Evolutionary conservation across 2,329 filamentous ascomycete genomes (phyloP).

Genomic region (Calonectria pseudoturangicola): DNA sequence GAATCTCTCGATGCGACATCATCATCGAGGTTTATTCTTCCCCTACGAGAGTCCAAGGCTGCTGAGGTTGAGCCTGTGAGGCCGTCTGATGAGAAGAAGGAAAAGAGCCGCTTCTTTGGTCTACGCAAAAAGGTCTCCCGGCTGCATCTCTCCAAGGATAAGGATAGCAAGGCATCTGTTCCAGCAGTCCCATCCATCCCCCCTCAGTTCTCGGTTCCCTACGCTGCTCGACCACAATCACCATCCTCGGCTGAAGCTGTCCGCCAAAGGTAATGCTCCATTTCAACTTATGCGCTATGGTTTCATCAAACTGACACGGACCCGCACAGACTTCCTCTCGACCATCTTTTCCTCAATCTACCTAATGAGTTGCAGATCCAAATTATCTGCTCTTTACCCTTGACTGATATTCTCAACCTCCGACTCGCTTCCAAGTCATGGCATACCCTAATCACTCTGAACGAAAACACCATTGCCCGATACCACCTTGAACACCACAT

Average conservation of each 20-base stretch:
- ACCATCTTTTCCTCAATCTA: slow-evolving; percentile 74
- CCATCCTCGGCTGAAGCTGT: slow-evolving; percentile 54
- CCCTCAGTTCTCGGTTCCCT: slow-evolving; percentile 26
- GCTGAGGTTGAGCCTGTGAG: slow-evolving; percentile 57
- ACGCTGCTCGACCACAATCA: slow-evolving; percentile 26
- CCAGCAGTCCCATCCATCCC: slow-evolving; percentile 28
- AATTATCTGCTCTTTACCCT: slow-evolving; percentile 75
- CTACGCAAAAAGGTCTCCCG: slow-evolving; percentile 63
- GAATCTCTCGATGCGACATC: slow-evolving; percentile 50
- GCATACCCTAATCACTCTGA: slow-evolving; percentile 75
- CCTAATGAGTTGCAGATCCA: slow-evolving; percentile 79
- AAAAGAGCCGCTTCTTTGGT: slow-evolving; percentile 65
- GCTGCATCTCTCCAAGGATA: slow-evolving; percentile 58
- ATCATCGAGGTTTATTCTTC: slow-evolving; percentile 69
- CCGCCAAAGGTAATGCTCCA: slow-evolving; percentile 58
- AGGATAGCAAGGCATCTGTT: slow-evolving; percentile 39
- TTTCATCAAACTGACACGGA: slow-evolving; percentile 46
- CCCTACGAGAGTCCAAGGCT: slow-evolving; percentile 65
- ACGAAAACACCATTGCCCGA: slow-evolving; percentile 77
- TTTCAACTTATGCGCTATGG: slow-evolving; percentile 27
- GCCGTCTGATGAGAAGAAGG: slow-evolving; percentile 61
- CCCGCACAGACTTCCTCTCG: slow-evolving; percentile 66
- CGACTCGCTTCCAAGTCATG: slow-evolving; percentile 75
- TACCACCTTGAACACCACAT: slow-evolving; percentile 77
- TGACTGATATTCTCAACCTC: slow-evolving; percentile 76